Evolutionary conservation across 768 basidiomycete genomes (phyloP).

Genomic region (Suillus hirtellus): DNA sequence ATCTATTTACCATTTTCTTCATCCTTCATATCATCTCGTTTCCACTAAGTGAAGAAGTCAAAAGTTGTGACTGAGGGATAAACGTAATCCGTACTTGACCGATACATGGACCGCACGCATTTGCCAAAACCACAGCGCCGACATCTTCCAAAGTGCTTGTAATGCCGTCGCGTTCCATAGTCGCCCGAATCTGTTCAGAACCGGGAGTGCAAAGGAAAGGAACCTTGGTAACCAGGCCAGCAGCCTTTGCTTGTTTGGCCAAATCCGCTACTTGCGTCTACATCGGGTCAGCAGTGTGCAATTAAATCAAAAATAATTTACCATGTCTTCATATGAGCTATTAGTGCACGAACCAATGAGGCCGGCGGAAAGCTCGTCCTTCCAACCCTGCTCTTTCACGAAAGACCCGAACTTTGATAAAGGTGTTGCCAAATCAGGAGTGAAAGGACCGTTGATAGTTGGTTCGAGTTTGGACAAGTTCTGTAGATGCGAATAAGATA

Average conservation of each 20-base stretch:
- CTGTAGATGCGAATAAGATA: constrained; percentile 38
- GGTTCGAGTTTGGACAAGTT: constrained; percentile 89
- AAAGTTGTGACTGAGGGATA: constrained; percentile 2
- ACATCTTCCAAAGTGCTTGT: constrained; percentile 81
- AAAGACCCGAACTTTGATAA: constrained; percentile 84
- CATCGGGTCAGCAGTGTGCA: constrained; percentile 8
- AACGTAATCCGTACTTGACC: constrained; percentile 63
- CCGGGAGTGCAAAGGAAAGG: constrained; percentile 89
- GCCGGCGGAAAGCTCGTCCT: constrained; percentile 86
- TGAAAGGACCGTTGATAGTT: constrained; percentile 95
- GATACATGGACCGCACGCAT: constrained; percentile 98
- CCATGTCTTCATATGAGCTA: constrained; percentile 97
- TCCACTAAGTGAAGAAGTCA: constrained; percentile 62
- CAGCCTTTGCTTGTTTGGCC: constrained; percentile 84
- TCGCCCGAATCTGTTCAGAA: constrained; percentile 95
- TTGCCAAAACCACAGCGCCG: constrained; percentile 93
- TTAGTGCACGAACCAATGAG: constrained; percentile 99
- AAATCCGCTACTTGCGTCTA: constrained; percentile 92
- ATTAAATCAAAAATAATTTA: constrained; percentile 28
- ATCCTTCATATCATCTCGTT: constrained; percentile 81
- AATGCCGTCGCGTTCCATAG: constrained; percentile 92
- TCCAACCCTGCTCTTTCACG: constrained; percentile 86
- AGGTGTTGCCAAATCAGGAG: constrained; percentile 94
- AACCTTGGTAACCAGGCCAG: constrained; percentile 79
- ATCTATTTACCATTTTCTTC: constrained; percentile 81